Percentiles rank a stretch among this genome's conserved stretches.
These are phyloP conservation scores for Exophiala bonariae DNA, from an alignment of 2,329 filamentous ascomycete genomes.

Conservation along the genomic window DNA sequence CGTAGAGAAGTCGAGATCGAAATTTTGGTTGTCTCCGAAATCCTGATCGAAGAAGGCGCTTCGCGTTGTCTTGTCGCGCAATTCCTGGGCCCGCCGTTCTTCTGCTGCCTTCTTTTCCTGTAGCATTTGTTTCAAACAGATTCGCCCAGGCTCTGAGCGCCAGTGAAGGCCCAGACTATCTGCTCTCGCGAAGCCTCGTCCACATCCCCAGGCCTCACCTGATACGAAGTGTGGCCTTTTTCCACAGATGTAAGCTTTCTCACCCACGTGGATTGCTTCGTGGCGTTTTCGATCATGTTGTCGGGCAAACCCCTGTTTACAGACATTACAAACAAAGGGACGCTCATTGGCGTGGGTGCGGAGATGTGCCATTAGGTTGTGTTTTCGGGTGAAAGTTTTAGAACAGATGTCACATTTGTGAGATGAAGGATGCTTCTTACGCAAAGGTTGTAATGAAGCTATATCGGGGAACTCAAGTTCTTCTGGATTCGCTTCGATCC, in stretches of 20 bases:
- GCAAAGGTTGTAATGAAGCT: too few species aligned
- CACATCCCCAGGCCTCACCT: slow-evolving; percentile 86
- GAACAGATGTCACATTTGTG: slow-evolving; percentile 89
- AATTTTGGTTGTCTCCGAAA: too few species aligned
- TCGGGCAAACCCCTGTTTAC: slow-evolving; percentile 92
- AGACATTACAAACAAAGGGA: slow-evolving; percentile 95
- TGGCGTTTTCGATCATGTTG: slow-evolving; percentile 97
- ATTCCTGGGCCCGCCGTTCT: too few species aligned
- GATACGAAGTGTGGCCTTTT: slow-evolving; percentile 71
- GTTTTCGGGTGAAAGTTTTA: slow-evolving; percentile 95
- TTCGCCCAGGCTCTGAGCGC: slow-evolving; percentile 87
- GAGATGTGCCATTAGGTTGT: slow-evolving; percentile 92
- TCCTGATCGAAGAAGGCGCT: too few species aligned
- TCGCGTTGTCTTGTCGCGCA: too few species aligned
- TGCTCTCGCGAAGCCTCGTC: slow-evolving; percentile 86
- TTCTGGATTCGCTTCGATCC: too few species aligned
- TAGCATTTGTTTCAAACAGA: slow-evolving; percentile 65
- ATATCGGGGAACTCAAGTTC: too few species aligned
- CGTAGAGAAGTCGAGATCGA: slow-evolving; percentile 39
- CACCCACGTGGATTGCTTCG: slow-evolving; percentile 90
- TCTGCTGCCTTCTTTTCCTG: too few species aligned
- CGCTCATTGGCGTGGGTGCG: slow-evolving; percentile 96
- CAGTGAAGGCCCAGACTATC: slow-evolving; percentile 95
- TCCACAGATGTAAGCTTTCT: slow-evolving; percentile 98
- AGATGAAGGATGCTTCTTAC: too few species aligned